These are phyloP conservation scores for Kwoniella botswanensis DNA, from an alignment of 768 basidiomycete species.

Conservation along the genomic window DNA sequence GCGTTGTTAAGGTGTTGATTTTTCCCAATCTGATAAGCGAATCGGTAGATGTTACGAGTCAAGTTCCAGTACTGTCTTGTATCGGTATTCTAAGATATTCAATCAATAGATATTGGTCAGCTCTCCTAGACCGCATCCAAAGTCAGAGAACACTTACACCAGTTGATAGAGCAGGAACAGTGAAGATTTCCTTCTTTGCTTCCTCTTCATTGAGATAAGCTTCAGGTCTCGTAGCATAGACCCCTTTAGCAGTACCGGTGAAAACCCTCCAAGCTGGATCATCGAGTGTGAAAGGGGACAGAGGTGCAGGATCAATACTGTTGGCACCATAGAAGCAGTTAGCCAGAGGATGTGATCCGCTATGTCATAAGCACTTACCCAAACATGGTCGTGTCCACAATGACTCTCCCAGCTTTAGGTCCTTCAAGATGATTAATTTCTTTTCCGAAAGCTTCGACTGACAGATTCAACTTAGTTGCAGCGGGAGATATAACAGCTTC, in stretches of 20 bases:
- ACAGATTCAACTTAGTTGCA: constrained; percentile 42
- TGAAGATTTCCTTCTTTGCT: constrained; percentile 28
- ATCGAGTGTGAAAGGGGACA: constrained; percentile 28
- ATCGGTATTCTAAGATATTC: constrained; percentile 40
- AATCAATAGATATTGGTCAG: neutral
- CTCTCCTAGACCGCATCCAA: neutral
- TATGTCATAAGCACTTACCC: neutral
- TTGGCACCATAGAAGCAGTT: neutral
- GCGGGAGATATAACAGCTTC: constrained; percentile 27
- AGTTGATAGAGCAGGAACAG: constrained; percentile 30
- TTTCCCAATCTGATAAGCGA: constrained; percentile 30
- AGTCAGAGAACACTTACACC: constrained; percentile 14
- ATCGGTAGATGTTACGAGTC: constrained; percentile 54
- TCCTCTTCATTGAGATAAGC: constrained; percentile 27
- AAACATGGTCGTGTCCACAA: neutral
- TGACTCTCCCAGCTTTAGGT: neutral
- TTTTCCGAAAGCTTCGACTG: constrained; percentile 43
- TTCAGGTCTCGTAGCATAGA: constrained; percentile 31
- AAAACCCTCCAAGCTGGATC: constrained; percentile 21
- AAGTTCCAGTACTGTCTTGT: constrained; percentile 54
- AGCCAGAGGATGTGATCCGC: neutral
- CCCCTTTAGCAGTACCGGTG: constrained; percentile 27
- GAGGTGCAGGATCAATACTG: constrained; percentile 24
- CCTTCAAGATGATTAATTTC: constrained; percentile 8
- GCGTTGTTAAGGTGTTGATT: constrained; percentile 32